phyloP scores from a whole-genome alignment of 1,284 basidiomycete species.

The Pyrrhoderma noxium region DNA sequence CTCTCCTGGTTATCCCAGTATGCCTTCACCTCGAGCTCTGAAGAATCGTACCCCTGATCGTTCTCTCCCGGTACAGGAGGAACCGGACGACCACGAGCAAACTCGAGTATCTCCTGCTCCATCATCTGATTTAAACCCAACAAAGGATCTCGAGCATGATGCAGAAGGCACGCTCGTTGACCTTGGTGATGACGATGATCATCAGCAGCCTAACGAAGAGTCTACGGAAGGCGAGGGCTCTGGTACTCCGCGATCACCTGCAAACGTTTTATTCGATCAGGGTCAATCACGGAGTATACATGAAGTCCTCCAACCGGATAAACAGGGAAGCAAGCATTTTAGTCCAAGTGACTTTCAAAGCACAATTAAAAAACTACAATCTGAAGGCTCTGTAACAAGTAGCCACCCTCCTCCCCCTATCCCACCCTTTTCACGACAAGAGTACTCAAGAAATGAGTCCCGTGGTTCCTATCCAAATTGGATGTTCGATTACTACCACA shows the following conservation, averaged over 20 bases:
- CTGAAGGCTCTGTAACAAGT: conserved; percentile 13
- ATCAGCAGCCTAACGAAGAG: conserved; percentile 26
- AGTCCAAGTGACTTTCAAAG: conserved; percentile 47
- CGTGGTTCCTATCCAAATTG: conserved; percentile 17
- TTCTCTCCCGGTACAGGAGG: conserved; percentile 71
- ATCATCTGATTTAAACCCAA: conserved; percentile 48
- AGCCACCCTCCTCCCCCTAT: conserved; percentile 21
- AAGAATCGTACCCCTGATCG: conserved; percentile 59
- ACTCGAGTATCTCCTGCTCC: conserved; percentile 43
- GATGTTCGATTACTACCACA: conserved; percentile 18
- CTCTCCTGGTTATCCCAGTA: conserved; percentile 34
- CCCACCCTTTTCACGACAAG: conserved; percentile 17
- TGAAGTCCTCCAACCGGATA: conserved; percentile 12
- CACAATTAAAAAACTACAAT: conserved; percentile 28
- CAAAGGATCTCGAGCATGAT: conserved; percentile 28
- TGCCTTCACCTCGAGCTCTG: conserved; percentile 52
- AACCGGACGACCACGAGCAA: conserved; percentile 46
- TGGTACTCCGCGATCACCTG: conserved; percentile 70
- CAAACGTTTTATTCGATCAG: conserved; percentile 44
- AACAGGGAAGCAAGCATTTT: conserved; percentile 25
- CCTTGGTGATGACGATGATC: conserved; percentile 16
- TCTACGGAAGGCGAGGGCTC: conserved; percentile 33
- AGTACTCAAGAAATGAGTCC: conserved; percentile 15
- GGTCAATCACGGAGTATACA: conserved; percentile 21
- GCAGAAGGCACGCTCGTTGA: conserved; percentile 17